Conservation (phyloP, 176 grass and related monocot genomes). For the Oryza australiensis region DNA sequence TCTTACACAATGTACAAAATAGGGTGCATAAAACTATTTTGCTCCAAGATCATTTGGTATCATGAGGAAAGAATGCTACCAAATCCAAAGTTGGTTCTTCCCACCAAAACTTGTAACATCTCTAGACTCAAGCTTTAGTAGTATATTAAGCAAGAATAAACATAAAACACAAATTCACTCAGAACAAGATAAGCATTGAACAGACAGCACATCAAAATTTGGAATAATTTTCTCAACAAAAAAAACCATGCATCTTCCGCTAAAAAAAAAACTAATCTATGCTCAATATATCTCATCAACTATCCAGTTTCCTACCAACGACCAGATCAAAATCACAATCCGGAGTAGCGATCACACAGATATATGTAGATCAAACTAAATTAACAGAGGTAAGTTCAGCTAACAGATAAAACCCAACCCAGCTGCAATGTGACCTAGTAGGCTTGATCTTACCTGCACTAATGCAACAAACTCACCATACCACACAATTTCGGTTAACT, state of each 20-base stretch:
- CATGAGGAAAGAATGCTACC: constrained; percentile 1
- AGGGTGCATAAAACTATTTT: not conserved
- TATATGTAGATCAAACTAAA: not conserved
- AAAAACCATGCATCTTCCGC: not conserved
- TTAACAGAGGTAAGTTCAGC: not conserved
- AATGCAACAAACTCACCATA: not conserved
- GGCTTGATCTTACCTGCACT: not conserved
- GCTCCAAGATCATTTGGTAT: not conserved
- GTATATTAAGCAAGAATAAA: not conserved
- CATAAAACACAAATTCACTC: not conserved
- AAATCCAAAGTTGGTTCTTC: not conserved
- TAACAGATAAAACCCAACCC: not conserved
- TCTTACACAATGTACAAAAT: not conserved
- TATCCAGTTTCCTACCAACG: not conserved
- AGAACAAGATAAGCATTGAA: not conserved
- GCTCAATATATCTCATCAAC: not conserved
- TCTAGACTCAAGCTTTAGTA: not conserved
- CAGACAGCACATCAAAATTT: not conserved
- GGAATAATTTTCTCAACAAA: not conserved
- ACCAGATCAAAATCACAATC: not conserved
- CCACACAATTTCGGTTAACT: not conserved
- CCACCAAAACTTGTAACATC: not conserved
- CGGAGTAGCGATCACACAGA: not conserved
- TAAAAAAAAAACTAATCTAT: not conserved
- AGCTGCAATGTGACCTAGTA: not conserved